Percentiles rank a stretch among this genome's conserved stretches.
These are phyloP conservation scores for Stereum hirsutum DNA, from an alignment of 1,284 basidiomycete genomes.

Conservation along the genomic window DNA sequence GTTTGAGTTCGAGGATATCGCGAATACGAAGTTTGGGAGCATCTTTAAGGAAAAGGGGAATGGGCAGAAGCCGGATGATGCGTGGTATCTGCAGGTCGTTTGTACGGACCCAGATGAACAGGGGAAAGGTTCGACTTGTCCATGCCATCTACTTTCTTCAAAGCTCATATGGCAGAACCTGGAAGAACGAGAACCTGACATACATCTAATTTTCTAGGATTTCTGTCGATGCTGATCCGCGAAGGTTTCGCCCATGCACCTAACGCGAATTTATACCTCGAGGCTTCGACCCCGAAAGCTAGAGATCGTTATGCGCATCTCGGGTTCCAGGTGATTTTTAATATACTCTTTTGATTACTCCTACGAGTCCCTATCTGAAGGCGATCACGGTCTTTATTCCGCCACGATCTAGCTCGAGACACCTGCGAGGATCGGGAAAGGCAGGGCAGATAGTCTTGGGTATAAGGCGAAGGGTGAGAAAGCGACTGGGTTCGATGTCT, in stretches of 20 bases:
- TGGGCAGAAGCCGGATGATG: not conserved
- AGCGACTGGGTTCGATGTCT: not conserved
- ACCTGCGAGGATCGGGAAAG: not conserved
- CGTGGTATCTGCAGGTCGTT: not conserved
- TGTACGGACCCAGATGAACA: slow-evolving; percentile 1
- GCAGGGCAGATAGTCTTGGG: not conserved
- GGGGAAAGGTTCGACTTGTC: not conserved
- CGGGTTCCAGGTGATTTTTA: not conserved
- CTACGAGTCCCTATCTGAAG: not conserved
- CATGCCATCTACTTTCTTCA: not conserved
- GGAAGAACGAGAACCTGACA: not conserved
- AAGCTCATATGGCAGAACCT: not conserved
- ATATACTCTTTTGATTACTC: not conserved
- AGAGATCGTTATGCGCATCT: slow-evolving; percentile 1
- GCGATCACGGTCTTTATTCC: not conserved
- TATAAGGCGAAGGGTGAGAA: not conserved
- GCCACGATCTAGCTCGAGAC: not conserved
- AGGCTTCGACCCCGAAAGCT: not conserved
- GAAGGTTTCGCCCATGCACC: not conserved
- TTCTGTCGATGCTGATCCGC: not conserved
- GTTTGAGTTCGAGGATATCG: not conserved
- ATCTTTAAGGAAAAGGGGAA: not conserved
- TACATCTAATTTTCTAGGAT: not conserved
- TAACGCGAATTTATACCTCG: not conserved
- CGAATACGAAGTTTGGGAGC: not conserved